Evolutionary conservation across 768 basidiomycete species (phyloP).

Genomic region (Asterophora lycoperdoides): DNA sequence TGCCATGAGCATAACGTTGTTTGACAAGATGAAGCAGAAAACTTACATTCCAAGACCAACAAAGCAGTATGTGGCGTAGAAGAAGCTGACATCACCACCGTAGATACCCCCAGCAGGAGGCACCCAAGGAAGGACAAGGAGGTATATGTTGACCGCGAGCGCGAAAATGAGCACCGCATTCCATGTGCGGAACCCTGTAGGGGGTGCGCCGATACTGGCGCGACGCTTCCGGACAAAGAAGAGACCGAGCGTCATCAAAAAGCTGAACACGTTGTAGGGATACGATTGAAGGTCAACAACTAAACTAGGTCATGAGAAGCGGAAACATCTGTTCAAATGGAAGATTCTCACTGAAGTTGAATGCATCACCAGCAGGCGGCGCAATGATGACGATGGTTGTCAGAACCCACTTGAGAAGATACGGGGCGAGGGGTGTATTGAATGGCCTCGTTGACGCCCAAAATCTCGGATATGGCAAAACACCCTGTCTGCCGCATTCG

Average conservation of each 20-base stretch:
- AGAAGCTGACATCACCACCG: constrained; percentile 38
- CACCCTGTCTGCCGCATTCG: constrained; percentile 46
- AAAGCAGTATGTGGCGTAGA: constrained; percentile 39
- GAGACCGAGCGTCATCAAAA: constrained; percentile 31
- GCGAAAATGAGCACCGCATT: constrained; percentile 32
- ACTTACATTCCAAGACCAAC: constrained; percentile 34
- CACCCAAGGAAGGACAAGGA: constrained; percentile 39
- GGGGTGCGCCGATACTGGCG: constrained; percentile 26
- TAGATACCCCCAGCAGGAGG: constrained; percentile 35
- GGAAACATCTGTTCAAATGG: not conserved
- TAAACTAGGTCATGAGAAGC: constrained; percentile 9
- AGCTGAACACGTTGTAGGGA: constrained; percentile 33
- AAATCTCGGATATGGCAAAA: constrained; percentile 47
- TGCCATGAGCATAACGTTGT: not conserved
- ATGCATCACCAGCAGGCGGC: constrained; percentile 39
- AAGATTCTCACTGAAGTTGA: constrained; percentile 36
- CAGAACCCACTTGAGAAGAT: constrained; percentile 41
- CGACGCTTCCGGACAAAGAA: constrained; percentile 33
- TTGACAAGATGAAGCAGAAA: not conserved
- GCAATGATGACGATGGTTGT: constrained; percentile 47
- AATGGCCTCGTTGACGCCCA: constrained; percentile 50
- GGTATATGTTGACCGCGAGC: constrained; percentile 34
- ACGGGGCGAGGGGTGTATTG: constrained; percentile 45
- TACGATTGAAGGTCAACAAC: constrained; percentile 39
- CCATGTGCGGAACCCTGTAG: constrained; percentile 34